A percentile compares a stretch with the other conserved stretches of the same genome.
These are phyloP conservation scores for Handroanthus guayacan DNA, from an alignment of 257 asterid genomes.

Conservation along the genomic window DNA sequence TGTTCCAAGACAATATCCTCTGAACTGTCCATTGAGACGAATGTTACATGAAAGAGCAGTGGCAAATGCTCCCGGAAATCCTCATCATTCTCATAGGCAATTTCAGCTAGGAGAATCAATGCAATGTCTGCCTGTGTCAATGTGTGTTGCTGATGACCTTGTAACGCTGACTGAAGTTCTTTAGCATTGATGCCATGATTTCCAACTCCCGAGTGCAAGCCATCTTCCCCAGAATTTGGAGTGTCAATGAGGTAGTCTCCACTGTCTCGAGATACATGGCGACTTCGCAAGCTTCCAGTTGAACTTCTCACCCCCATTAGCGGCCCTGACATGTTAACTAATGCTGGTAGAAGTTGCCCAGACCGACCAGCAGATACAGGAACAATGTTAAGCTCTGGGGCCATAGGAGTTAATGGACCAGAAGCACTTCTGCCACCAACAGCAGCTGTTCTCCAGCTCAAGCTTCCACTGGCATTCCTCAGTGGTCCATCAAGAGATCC, in stretches of 20 bases:
- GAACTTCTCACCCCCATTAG: slow-evolving; percentile 96
- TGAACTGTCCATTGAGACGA: slow-evolving; percentile 99
- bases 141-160: slow-evolving; percentile 98
- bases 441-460: slow-evolving; percentile 98
- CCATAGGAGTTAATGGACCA: slow-evolving; percentile 94
- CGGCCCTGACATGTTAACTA: slow-evolving; percentile 99
- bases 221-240: slow-evolving; percentile 96
- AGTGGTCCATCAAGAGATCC: slow-evolving; percentile 98
- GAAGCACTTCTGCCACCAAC: slow-evolving; percentile 99
- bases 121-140: slow-evolving; percentile 97
- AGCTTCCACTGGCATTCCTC: slow-evolving; percentile 94
- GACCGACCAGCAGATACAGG: slow-evolving; percentile 94
- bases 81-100: slow-evolving; percentile 99
- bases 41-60: slow-evolving; percentile 93
- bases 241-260: slow-evolving; percentile 97
- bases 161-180: slow-evolving; percentile 96
- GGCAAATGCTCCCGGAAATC: slow-evolving; percentile 99
- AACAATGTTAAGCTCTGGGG: slow-evolving; percentile 87
- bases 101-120: slow-evolving; percentile 89
- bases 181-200: slow-evolving; percentile 85
- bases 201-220: slow-evolving; percentile 71
- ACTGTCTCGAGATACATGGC: slow-evolving; percentile 97
- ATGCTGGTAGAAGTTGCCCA: slow-evolving; percentile 93
- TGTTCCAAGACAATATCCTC: slow-evolving; percentile 99
- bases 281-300: slow-evolving; percentile 97